Evolutionary conservation across 768 basidiomycete species (phyloP).

Genomic region (Pleurotus pulmonarius): DNA sequence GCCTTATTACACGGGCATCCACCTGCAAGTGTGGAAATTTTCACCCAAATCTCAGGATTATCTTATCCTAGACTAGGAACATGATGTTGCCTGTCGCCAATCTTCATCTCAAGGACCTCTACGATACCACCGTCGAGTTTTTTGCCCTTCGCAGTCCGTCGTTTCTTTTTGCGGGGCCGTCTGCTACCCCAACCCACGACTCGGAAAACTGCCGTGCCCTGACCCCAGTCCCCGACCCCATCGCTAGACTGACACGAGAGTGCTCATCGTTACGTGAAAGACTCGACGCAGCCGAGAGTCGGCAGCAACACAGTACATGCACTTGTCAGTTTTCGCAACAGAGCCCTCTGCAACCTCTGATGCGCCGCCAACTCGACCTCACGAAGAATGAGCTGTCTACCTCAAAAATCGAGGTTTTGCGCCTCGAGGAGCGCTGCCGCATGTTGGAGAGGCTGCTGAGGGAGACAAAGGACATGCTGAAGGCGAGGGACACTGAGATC

Average conservation of each 20-base stretch:
- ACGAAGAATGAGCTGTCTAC: constrained; percentile 53
- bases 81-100: constrained; percentile 43
- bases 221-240: constrained; percentile 37
- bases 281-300: constrained; percentile 34
- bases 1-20: neutral
- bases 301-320: constrained; percentile 24
- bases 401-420: constrained; percentile 48
- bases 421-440: constrained; percentile 60
- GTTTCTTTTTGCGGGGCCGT: constrained; percentile 21
- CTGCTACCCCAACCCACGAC: constrained; percentile 22
- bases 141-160: constrained; percentile 43
- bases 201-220: constrained; percentile 22
- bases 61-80: constrained; percentile 32
- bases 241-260: constrained; percentile 35
- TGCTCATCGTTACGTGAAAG: constrained; percentile 43
- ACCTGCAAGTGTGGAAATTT: neutral
- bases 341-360: constrained; percentile 33
- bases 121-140: constrained; percentile 58
- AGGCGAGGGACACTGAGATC: constrained; percentile 55
- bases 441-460: constrained; percentile 59
- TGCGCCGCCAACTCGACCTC: constrained; percentile 57
- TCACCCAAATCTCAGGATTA: constrained; percentile 24
- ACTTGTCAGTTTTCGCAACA: constrained; percentile 37
- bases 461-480: constrained; percentile 60
- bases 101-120: constrained; percentile 40